Conservation (phyloP, 768 basidiomycete species). For the Sutorius australiensis region DNA sequence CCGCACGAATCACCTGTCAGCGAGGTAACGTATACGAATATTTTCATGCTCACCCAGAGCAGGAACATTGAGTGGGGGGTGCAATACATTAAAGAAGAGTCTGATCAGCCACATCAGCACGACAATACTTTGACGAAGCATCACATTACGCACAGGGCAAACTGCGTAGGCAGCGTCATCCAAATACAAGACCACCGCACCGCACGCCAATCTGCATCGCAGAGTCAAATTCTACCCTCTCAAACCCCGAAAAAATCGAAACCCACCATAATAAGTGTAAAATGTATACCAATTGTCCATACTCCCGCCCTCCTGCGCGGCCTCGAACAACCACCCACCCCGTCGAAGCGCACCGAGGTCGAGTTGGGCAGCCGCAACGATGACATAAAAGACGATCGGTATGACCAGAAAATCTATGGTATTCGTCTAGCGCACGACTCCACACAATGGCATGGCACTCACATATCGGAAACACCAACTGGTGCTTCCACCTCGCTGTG, state of each 20-base stretch:
- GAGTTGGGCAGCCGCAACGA: constrained; percentile 60
- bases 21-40: background rate
- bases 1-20: background rate
- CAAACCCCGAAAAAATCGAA: background rate
- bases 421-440: background rate
- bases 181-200: constrained; percentile 67
- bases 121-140: background rate
- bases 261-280: constrained; percentile 72
- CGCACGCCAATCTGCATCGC: constrained; percentile 51
- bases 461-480: constrained; percentile 90
- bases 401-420: constrained; percentile 72
- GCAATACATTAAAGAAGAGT: constrained; percentile 80
- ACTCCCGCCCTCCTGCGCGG: constrained; percentile 31
- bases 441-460: constrained; percentile 24
- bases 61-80: constrained; percentile 86
- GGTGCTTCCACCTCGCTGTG: constrained; percentile 77
- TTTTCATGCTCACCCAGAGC: constrained; percentile 57
- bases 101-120: constrained; percentile 39
- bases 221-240: background rate
- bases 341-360: constrained; percentile 57
- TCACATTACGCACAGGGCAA: constrained; percentile 67
- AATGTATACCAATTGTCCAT: constrained; percentile 74
- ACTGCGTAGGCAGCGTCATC: constrained; percentile 88
- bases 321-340: constrained; percentile 84
- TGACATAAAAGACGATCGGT: constrained; percentile 78